Percentiles rank a stretch among this genome's conserved stretches.
Evolutionary conservation across 2,329 filamentous ascomycete species (phyloP).

Genomic region (Hirsutella thompsonii): DNA sequence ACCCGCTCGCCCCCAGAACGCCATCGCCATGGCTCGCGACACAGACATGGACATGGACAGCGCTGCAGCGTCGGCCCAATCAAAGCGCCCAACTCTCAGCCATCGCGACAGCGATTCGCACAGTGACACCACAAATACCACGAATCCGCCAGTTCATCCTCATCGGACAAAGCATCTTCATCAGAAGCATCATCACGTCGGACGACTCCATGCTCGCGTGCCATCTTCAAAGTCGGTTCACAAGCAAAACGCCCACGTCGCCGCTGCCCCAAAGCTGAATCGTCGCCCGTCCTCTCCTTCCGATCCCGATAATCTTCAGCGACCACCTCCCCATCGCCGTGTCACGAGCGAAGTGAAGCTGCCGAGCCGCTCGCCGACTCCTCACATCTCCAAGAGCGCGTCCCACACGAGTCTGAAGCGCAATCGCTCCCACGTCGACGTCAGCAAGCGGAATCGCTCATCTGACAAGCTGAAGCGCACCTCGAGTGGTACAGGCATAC

Average conservation of each 20-base stretch:
- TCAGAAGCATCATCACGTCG: slow-evolving; percentile 22
- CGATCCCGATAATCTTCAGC: slow-evolving; percentile 12
- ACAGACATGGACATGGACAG: slow-evolving; percentile 34
- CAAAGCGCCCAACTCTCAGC: slow-evolving; percentile 34
- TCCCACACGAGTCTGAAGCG: slow-evolving; percentile 45
- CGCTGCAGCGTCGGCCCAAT: slow-evolving; percentile 37
- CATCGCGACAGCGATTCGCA: slow-evolving; percentile 22
- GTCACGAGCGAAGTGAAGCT: slow-evolving; percentile 38
- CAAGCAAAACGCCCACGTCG: slow-evolving; percentile 21
- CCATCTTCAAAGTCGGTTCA: slow-evolving; percentile 36
- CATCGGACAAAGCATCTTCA: slow-evolving; percentile 18
- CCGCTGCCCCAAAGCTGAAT: slow-evolving; percentile 22
- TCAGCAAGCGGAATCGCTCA: slow-evolving; percentile 37
- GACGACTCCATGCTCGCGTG: slow-evolving; percentile 37
- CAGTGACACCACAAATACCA: slow-evolving; percentile 15
- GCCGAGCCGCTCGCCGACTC: slow-evolving; percentile 27
- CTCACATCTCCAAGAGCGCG: slow-evolving; percentile 38
- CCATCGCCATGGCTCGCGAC: slow-evolving; percentile 26
- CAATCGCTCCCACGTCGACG: slow-evolving; percentile 46
- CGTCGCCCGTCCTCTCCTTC: slow-evolving; percentile 29
- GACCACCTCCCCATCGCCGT: slow-evolving; percentile 29
- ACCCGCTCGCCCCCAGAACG: neutral
- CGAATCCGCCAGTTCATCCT: slow-evolving; percentile 11
- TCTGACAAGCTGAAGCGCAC: slow-evolving; percentile 39
- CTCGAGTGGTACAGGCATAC: slow-evolving; percentile 34